Base-by-base conservation (phyloP, 768 basidiomycete genomes). In the Russula vinacea region DNA sequence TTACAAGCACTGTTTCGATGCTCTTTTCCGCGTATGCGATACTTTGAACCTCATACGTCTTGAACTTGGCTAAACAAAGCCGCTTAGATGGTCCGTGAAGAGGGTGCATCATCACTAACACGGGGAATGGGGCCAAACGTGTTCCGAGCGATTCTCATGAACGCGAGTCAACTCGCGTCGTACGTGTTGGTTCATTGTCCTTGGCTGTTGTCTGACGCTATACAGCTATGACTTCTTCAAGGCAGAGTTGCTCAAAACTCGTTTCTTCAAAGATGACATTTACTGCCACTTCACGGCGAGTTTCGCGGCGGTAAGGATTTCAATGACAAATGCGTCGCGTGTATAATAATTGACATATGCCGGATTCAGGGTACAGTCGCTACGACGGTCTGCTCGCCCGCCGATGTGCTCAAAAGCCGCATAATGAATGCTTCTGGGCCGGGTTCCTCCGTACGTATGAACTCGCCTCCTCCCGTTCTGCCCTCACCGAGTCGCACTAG, bases 201-300 rank as follows among this genome's bases (percentile, higher is more conserved):
- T 42, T 16, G 16, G 16, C 7, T n/a, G 14, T 24, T 47, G 29
- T 19, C 29, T 55, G 39, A 56, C 49, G 22, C 11, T 14, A 22
- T 4, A 5, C 62, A 92, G 89, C 13, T 96, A 96, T 71, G 94
- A 96, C 74, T 92, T 90, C 74, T 93, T 94, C 84, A 96, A 96
- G 75, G 80, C 86, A 3, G 87, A 92, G 70, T 78, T 95, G 6
- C 74, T 94, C 55, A 86, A 86, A 74, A 85, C 84, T 3, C 68
- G 74, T 8, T 85, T 88, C 71, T 88, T 95, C 68, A 75, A 87
- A 1, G 94, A 96, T 69, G 94, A 94, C 70, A 92, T 94, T 57
- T 71, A 77, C 24, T 86, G 85, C 62, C 94, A 96, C 72, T 92
- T 94, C 69, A 84, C 89, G 0, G 93, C 93, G 2, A 90, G 88